Evolutionary conservation across 2,329 filamentous ascomycete genomes (phyloP), one percentile per base, ranked within the genome.

Genomic region (Cordyceps pruinosa): DNA sequence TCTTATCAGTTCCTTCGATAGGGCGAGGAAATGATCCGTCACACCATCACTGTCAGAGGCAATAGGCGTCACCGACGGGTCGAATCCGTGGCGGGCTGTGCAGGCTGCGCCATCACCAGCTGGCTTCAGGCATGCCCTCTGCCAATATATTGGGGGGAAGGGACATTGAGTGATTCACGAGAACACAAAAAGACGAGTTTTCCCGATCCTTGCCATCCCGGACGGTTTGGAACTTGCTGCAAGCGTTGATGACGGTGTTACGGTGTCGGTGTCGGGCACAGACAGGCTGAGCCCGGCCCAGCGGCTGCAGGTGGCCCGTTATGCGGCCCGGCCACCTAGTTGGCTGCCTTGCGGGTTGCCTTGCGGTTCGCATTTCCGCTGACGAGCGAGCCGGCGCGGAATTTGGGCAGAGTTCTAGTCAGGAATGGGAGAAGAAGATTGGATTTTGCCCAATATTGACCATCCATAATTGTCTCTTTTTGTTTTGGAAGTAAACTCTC

Each of bases 251-350:
- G n/a, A n/a, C n/a, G n/a, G n/a, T n/a, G n/a, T n/a, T n/a, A n/a
- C n/a, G n/a, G n/a, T n/a, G 23, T 13, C 39, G 19, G 41, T 21
- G 23, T 47, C 52, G 42, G 52, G 52, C 42, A 46, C 32, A 37
- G 30, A 32, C 6, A 46, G 21, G 42, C 42, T 55, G 52, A 47
- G 52, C 52, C 23, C 30, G 52, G 45, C 46, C 54, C 15, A 30
- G 52, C 13, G 42, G 52, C 39, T 26, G 52, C 41, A 46, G 28
- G 54, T 39, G 54, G 54, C 54, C 54, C 35, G 37, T 57, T 57
- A 26, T 37, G 54, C 54, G 46, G 54, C 54, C n/a, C 54, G 13
- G 26, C 15, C 8, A 32, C 35, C 15, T 34, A 23, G 41, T 21
- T 19, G 54, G 54, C 23, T 35, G 54, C 46, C 54, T 49, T 44